Conservation (phyloP, 345 rosid species). For the Psidium friedrichsthalianum region DNA sequence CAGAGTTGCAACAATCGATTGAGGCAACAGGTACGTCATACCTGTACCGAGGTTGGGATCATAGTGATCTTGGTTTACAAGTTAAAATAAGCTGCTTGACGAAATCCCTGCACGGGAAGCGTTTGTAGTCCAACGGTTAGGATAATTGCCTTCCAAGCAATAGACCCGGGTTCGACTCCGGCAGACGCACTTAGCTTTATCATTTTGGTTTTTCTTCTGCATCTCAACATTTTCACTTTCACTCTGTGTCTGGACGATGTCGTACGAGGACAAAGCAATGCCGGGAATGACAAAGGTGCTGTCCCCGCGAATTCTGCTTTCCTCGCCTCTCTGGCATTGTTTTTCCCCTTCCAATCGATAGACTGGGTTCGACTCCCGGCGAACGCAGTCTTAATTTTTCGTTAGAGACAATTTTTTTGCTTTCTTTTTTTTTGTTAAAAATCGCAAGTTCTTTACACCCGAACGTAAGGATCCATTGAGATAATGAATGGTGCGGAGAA, state of each 20-base stretch:
- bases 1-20: background rate
- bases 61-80: too few species aligned
- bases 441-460: background rate
- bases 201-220: too few species aligned
- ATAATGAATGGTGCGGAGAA: background rate
- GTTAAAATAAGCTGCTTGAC: too few species aligned
- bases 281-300: too few species aligned
- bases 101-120: background rate
- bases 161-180: slow-evolving; percentile 95
- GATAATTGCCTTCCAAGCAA: slow-evolving; percentile 95
- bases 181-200: slow-evolving; percentile 36
- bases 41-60: too few species aligned
- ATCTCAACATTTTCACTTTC: too few species aligned
- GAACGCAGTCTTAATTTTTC: slow-evolving; percentile 21
- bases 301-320: too few species aligned
- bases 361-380: slow-evolving; percentile 93
- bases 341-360: slow-evolving; percentile 59
- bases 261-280: too few species aligned
- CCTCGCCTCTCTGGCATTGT: too few species aligned
- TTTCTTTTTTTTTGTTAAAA: background rate
- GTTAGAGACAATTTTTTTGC: background rate
- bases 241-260: too few species aligned
- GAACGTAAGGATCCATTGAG: background rate
- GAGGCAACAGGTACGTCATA: background rate
- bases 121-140: slow-evolving; percentile 95